These are phyloP conservation scores for Thalia dealbata DNA, from an alignment of 176 grass and related monocot genomes.

Conservation along the genomic window DNA sequence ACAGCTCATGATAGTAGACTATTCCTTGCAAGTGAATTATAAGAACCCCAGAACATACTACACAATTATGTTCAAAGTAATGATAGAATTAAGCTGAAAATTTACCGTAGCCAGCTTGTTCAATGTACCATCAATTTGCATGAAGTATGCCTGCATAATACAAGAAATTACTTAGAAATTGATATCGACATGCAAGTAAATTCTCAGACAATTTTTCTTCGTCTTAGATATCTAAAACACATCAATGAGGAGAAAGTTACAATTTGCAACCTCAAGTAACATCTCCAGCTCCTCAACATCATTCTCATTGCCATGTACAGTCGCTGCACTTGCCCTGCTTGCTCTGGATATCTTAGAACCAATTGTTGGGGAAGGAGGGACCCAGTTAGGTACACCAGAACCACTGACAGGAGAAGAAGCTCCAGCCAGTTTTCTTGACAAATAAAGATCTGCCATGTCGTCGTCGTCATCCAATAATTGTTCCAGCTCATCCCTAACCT, in stretches of 20 bases:
- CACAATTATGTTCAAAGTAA: not conserved
- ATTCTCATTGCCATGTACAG: constrained; percentile 97
- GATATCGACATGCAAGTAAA: not conserved
- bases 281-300: constrained; percentile 99
- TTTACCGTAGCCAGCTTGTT: constrained; percentile 96
- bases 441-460: constrained; percentile 99
- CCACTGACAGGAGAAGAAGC: constrained; percentile 69
- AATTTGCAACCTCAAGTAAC: constrained; percentile 79
- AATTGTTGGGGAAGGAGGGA: constrained; percentile 78
- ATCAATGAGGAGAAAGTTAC: not conserved
- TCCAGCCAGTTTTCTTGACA: constrained; percentile 90
- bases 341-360: constrained; percentile 94
- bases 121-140: constrained; percentile 97
- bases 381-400: constrained; percentile 75
- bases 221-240: not conserved
- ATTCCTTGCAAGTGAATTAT: too few relatives aligned
- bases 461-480: constrained; percentile 98
- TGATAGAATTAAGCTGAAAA: not conserved
- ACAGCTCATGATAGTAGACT: too few relatives aligned
- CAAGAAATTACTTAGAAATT: constrained; percentile 10
- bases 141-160: constrained; percentile 92
- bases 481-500: constrained; percentile 98
- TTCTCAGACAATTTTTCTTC: not conserved
- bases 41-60: too few relatives aligned
- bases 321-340: constrained; percentile 80